These are phyloP conservation scores for Rhazya stricta DNA, from an alignment of 257 asterid genomes.

Conservation along the genomic window DNA sequence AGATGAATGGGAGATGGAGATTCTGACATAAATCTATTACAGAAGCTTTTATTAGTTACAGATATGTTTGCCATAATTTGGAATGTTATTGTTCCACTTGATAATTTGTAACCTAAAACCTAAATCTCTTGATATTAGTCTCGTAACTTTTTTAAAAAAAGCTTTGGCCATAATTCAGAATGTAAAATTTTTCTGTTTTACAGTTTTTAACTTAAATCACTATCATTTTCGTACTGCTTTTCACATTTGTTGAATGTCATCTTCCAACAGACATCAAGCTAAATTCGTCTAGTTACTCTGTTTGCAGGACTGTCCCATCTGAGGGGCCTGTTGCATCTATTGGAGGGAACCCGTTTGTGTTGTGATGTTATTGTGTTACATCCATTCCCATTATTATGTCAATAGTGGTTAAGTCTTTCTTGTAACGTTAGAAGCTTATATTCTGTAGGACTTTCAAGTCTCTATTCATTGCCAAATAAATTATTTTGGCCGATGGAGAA, in stretches of 20 bases:
- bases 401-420: background rate
- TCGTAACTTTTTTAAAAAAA: background rate
- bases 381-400: background rate
- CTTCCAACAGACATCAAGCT: background rate
- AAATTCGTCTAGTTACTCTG: conserved; percentile 3
- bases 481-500: background rate
- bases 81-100: background rate
- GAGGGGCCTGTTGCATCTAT: conserved; percentile 62
- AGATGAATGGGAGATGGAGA: no score
- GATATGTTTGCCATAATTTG: background rate
- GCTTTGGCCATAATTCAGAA: background rate
- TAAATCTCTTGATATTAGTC: background rate
- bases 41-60: background rate
- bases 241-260: background rate
- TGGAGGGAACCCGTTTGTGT: conserved; percentile 80
- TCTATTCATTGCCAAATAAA: background rate
- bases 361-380: conserved; percentile 8
- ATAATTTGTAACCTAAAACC: background rate
- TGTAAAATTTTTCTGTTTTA: background rate
- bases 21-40: no score
- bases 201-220: background rate
- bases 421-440: background rate
- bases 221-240: background rate
- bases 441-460: background rate
- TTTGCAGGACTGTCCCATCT: conserved; percentile 56